phyloP scores from a whole-genome alignment of 2,329 filamentous ascomycete species.

The Phialocephala sp. region DNA sequence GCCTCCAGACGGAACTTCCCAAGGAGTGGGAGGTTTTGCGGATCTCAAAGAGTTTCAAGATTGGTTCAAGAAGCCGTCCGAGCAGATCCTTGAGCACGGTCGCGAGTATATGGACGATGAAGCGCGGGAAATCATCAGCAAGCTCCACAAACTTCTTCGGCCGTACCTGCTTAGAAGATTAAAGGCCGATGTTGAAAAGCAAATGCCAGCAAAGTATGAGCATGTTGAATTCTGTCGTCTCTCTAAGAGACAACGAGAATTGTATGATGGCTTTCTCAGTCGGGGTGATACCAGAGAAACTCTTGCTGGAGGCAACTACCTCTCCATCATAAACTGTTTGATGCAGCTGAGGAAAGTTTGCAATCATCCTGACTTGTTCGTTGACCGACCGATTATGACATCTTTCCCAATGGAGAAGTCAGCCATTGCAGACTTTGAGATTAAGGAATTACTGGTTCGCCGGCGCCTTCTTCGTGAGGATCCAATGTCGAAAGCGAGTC shows the following conservation, averaged over 20 bases:
- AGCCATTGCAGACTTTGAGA: conserved; percentile 74
- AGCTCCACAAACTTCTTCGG: conserved; percentile 90
- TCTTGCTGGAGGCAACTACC: conserved; percentile 89
- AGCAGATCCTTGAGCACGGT: conserved; percentile 94
- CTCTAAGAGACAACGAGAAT: conserved; percentile 91
- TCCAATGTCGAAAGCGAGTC: conserved; percentile 67
- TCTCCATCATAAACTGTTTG: conserved; percentile 97
- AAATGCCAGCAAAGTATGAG: conserved; percentile 98
- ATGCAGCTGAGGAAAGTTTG: conserved; percentile 98
- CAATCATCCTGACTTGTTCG: conserved; percentile 96
- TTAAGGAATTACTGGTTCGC: conserved; percentile 73
- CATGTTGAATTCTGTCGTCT: conserved; percentile 95
- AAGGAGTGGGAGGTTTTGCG: conserved; percentile 87
- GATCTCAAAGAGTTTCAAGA: conserved; percentile 95
- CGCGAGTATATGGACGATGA: conserved; percentile 94
- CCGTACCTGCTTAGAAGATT: conserved; percentile 89
- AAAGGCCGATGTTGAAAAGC: conserved; percentile 97
- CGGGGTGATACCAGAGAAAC: conserved; percentile 88
- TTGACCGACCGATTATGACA: conserved; percentile 94
- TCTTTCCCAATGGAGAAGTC: conserved; percentile 92
- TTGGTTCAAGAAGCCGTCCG: conserved; percentile 93
- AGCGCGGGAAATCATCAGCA: conserved; percentile 86
- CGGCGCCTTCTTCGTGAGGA: conserved; percentile 66
- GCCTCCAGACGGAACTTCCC: conserved; percentile 76
- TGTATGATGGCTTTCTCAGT: conserved; percentile 96